Conservation (phyloP, 2,329 filamentous ascomycete species). For the Cladosporium sp. region DNA sequence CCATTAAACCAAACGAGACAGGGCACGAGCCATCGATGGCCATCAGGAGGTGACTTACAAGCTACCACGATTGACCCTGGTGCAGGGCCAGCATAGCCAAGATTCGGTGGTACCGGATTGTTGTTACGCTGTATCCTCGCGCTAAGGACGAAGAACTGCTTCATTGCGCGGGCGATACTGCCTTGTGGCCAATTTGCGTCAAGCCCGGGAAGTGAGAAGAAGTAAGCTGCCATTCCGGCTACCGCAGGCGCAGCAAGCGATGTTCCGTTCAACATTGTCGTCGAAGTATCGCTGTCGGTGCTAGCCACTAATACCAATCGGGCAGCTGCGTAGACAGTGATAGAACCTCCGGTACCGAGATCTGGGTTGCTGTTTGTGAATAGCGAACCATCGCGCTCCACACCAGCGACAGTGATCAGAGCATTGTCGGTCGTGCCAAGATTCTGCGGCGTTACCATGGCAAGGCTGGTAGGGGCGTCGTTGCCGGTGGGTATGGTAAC, state of each 20-base stretch:
- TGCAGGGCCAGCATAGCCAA: not conserved
- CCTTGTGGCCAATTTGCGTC: constrained; percentile 9
- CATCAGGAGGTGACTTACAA: not conserved
- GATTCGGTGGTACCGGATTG: constrained; percentile 1
- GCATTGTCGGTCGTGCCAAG: constrained; percentile 7
- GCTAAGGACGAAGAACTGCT: constrained; percentile 12
- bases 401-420: constrained; percentile 6
- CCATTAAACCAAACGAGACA: no score
- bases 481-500: constrained; percentile 3
- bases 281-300: not conserved
- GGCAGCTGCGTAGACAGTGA: constrained; percentile 4
- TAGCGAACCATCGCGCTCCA: constrained; percentile 9
- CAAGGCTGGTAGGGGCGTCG: not conserved
- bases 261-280: not conserved
- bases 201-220: constrained; percentile 9
- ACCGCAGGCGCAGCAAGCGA: constrained; percentile 6
- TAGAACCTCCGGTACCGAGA: not conserved
- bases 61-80: constrained; percentile 3
- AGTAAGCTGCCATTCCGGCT: constrained; percentile 11
- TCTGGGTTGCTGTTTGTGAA: not conserved
- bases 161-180: not conserved
- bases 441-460: constrained; percentile 3
- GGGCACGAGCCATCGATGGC: no score
- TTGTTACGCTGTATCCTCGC: constrained; percentile 13
- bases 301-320: not conserved